A percentile compares a stretch with the other conserved stretches of the same genome.
Conservation (phyloP, 345 rosid genomes). For the Salix arbutifolia region DNA sequence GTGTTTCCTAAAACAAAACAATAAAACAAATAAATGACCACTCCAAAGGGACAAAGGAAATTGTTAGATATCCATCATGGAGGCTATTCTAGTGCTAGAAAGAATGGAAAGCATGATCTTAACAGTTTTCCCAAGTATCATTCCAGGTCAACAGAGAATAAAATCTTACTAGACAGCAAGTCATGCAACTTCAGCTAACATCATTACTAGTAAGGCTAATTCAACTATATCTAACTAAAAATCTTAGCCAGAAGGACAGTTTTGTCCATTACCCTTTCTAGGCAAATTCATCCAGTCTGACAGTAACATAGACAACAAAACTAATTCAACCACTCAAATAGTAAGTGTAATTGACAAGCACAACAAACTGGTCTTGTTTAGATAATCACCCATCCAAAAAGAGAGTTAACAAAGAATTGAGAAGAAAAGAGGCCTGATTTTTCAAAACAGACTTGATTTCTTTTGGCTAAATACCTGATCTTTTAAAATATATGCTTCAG, state of each 20-base stretch:
- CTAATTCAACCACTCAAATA: not conserved
- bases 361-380: not conserved
- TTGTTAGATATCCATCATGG: not conserved
- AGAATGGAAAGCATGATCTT: not conserved
- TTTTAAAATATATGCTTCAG: conserved; percentile 73
- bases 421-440: not conserved
- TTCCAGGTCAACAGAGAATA: not conserved
- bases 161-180: not conserved
- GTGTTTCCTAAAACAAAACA: conserved; percentile 55
- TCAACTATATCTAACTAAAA: not conserved
- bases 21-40: not conserved
- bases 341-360: not conserved
- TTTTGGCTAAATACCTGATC: conserved; percentile 60
- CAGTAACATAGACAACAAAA: not conserved
- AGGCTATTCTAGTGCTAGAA: not conserved
- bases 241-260: not conserved
- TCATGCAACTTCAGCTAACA: not conserved
- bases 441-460: not conserved
- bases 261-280: not conserved
- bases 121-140: not conserved
- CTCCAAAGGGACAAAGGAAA: not conserved
- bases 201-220: not conserved
- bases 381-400: not conserved
- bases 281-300: not conserved
- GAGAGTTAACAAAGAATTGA: not conserved